These are phyloP conservation scores for Annona squamosa DNA, from an alignment of 164 flowering plant species.

Conservation along the genomic window DNA sequence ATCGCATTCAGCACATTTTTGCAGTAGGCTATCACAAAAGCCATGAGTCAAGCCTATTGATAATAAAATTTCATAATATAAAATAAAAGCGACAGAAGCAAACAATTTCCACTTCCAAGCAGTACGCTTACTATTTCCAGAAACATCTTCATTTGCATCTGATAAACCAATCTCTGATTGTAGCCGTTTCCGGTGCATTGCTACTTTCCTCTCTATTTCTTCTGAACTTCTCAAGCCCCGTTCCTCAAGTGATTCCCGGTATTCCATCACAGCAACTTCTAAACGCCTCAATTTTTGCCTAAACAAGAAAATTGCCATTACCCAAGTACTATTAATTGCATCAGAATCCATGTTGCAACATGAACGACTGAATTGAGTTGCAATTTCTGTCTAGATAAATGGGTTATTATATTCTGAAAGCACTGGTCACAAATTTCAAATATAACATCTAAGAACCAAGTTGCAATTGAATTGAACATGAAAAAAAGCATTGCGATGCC, in stretches of 20 bases:
- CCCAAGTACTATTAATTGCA: not conserved
- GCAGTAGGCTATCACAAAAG: no score
- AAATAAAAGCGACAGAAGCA: no score
- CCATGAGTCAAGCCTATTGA: no score
- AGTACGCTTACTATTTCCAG: conserved; percentile 40
- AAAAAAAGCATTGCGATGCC: not conserved
- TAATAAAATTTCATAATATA: no score
- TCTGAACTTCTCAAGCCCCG: conserved; percentile 61
- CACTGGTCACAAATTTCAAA: not conserved
- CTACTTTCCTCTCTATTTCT: conserved; percentile 87
- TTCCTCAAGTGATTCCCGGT: conserved; percentile 93
- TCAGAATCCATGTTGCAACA: not conserved
- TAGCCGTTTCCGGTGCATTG: conserved; percentile 49
- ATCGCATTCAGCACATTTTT: no score
- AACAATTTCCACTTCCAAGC: conserved; percentile 11
- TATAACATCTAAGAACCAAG: not conserved
- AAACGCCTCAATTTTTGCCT: conserved; percentile 89
- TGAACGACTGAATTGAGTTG: not conserved
- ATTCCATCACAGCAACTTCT: conserved; percentile 85
- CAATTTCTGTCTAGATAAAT: no score
- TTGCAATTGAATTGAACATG: not conserved
- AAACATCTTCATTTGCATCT: conserved; percentile 38
- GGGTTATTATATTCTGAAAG: not conserved
- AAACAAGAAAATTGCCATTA: conserved; percentile 16
- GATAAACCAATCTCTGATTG: conserved; percentile 68